Conservation (phyloP, 805 yeast species). For the Lachancea fermentati region DNA sequence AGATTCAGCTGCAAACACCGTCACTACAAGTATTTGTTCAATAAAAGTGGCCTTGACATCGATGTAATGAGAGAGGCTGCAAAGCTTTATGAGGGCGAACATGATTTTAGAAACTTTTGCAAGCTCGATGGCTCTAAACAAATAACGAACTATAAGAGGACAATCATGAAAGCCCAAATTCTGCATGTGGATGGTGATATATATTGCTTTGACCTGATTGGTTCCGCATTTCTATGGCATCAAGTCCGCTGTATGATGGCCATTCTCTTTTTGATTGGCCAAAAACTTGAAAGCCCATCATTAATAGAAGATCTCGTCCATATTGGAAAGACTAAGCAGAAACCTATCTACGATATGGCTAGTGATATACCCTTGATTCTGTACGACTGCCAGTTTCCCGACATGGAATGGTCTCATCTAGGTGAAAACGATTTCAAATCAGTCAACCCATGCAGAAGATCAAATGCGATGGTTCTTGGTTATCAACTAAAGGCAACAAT, state of each 20-base stretch:
- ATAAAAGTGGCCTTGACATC: slow-evolving; percentile 50
- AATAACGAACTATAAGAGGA: slow-evolving; percentile 69
- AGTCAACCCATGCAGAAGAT: slow-evolving; percentile 37
- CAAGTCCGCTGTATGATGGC: slow-evolving; percentile 97
- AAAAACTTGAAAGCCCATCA: slow-evolving; percentile 56
- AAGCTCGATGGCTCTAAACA: slow-evolving; percentile 93
- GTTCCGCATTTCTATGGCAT: slow-evolving; percentile 94
- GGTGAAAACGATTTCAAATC: slow-evolving; percentile 34
- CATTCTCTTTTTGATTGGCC: slow-evolving; percentile 72
- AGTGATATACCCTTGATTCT: slow-evolving; percentile 81
- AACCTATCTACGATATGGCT: slow-evolving; percentile 86
- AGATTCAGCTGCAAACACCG: slow-evolving; percentile 84
- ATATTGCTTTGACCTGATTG: slow-evolving; percentile 70
- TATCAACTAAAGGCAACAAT: slow-evolving; percentile 52
- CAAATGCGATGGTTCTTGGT: slow-evolving; percentile 50
- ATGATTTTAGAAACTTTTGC: slow-evolving; percentile 93
- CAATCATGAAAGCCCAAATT: slow-evolving; percentile 50
- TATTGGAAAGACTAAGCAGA: slow-evolving; percentile 48
- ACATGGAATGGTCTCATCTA: slow-evolving; percentile 55
- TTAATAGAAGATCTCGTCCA: slow-evolving; percentile 58
- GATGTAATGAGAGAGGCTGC: slow-evolving; percentile 61
- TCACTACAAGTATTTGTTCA: slow-evolving; percentile 81
- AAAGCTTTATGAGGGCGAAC: slow-evolving; percentile 59
- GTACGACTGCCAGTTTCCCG: slow-evolving; percentile 75
- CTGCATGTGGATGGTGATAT: slow-evolving; percentile 36